Base-by-base conservation (phyloP, 805 yeast genomes). In the Kodamaea kaohsiungensis region DNA sequence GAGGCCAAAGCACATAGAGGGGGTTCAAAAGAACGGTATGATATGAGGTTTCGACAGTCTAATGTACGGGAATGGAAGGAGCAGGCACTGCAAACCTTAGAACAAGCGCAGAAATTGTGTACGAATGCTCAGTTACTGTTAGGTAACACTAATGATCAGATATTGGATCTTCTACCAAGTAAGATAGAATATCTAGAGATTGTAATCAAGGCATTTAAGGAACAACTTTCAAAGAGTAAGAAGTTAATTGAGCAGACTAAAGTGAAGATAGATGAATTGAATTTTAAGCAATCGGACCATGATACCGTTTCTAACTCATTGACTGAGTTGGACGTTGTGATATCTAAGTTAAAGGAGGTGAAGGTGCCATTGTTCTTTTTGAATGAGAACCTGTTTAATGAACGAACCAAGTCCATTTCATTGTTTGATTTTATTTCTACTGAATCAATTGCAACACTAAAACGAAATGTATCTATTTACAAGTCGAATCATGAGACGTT, bases 381-480 rank as follows among this genome's bases (percentile, higher is more conserved):
- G 19, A 47, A 25, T 18, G 43, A 22, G 3, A 51, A 48, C 35
- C 35, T 30, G 35, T 30, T 30, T 30, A 8, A 30, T 4, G 47
- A 19, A 16, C 18, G 17, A 12, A 25, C 16, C 9, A 52, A 55
- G 4, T 46, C 19, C 27, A 50, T 30, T 7, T 56, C 60, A 42
- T 60, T 73, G 9, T 57, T 57, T 12, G 76, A 73, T 51, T 75
- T 76, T 52, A 67, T 75, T 2, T 67, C 78, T 2, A 46, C 59
- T 7, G 75, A 64, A 7, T 71, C 73, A 15, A 72, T 75, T 37
- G 58, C 59, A 3, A 30, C 52, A 1, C 61, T 75, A 15, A 55
- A 60, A 19, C 46, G 30, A 12, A 72, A 73, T 50, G 66, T 74
- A 10, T 56, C 55, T 15, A 61, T 65, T 1, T 69, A 72, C 56